Evolutionary conservation across 441 rosid genomes (phyloP).

Genomic region (Aleurites moluccanus): DNA sequence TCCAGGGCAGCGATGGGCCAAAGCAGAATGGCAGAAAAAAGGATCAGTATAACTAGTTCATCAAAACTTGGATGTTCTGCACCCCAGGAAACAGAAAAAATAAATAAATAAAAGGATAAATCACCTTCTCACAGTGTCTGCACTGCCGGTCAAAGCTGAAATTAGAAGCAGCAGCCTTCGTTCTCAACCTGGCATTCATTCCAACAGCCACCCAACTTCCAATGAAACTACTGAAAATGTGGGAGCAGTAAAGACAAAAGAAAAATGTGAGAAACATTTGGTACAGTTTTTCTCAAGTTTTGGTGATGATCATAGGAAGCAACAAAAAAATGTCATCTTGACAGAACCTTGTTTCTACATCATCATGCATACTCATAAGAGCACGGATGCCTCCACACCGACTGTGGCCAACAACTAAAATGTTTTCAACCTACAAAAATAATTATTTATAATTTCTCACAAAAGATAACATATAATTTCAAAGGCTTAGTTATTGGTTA

Average conservation of each 20-base stretch:
- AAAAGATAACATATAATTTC: neutral
- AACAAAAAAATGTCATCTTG: neutral
- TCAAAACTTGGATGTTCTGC: neutral
- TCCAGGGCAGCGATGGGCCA: neutral
- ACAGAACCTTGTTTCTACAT: slow-evolving; percentile 61
- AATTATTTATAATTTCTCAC: neutral
- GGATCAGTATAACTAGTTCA: neutral
- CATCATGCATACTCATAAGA: slow-evolving; percentile 83
- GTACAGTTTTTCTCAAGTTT: neutral
- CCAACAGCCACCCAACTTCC: slow-evolving; percentile 79
- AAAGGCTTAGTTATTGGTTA: neutral
- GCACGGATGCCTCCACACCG: slow-evolving; percentile 95
- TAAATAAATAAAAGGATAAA: neutral
- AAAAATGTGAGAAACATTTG: neutral
- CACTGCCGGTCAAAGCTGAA: slow-evolving; percentile 85
- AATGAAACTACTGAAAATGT: slow-evolving; percentile 66
- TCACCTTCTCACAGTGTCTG: slow-evolving; percentile 94
- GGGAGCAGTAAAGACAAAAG: neutral
- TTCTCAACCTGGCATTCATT: slow-evolving; percentile 66
- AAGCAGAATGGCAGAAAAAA: slow-evolving; percentile 3
- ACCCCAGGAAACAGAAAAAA: neutral
- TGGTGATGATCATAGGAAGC: neutral
- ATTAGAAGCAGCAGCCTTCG: slow-evolving; percentile 59
- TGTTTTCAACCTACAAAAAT: slow-evolving; percentile 76
- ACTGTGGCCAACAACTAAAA: slow-evolving; percentile 90